These are phyloP conservation scores for Picochlorum costavermella DNA, from an alignment of 139 green algal species.

Conservation along the genomic window DNA sequence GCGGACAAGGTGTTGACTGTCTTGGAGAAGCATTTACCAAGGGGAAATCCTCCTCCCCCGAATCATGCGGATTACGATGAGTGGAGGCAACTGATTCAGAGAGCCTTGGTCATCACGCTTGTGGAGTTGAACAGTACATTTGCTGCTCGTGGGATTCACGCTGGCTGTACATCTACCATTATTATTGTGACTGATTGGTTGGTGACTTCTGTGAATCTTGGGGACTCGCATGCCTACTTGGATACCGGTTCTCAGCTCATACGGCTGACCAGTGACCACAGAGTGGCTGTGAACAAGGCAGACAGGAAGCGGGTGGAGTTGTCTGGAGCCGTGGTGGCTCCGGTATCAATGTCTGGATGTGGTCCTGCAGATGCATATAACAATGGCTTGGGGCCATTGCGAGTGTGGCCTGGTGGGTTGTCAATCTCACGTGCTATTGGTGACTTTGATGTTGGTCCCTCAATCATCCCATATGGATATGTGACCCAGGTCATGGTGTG, in stretches of 20 bases:
- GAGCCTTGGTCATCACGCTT: slow-evolving; percentile 29
- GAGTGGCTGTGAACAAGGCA: slow-evolving; percentile 31
- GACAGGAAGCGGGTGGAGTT: slow-evolving; percentile 36
- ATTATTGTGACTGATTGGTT: slow-evolving; percentile 55
- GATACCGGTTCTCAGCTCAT: slow-evolving; percentile 48
- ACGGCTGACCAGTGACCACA: slow-evolving; percentile 42
- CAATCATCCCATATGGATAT: slow-evolving; percentile 73
- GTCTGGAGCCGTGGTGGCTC: slow-evolving; percentile 31
- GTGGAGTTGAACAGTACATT: slow-evolving; percentile 29
- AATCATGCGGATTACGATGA: neutral
- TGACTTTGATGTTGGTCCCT: slow-evolving; percentile 74
- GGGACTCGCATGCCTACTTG: slow-evolving; percentile 73
- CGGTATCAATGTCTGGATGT: slow-evolving; percentile 29
- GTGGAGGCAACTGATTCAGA: slow-evolving; percentile 27
- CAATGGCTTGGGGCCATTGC: slow-evolving; percentile 70
- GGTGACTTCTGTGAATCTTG: slow-evolving; percentile 75
- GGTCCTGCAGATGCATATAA: slow-evolving; percentile 11
- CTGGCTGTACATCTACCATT: slow-evolving; percentile 52
- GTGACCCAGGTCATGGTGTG: slow-evolving; percentile 73
- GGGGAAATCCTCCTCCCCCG: neutral
- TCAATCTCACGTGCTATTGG: slow-evolving; percentile 76
- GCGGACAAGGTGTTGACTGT: slow-evolving; percentile 5
- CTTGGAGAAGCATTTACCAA: slow-evolving; percentile 23
- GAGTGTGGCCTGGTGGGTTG: slow-evolving; percentile 85
- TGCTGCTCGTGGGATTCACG: slow-evolving; percentile 28